Evolutionary conservation across 495 filamentous ascomycete species (phyloP), one percentile per base, ranked within the genome.

Genomic region (Baudoinia panamericana): DNA sequence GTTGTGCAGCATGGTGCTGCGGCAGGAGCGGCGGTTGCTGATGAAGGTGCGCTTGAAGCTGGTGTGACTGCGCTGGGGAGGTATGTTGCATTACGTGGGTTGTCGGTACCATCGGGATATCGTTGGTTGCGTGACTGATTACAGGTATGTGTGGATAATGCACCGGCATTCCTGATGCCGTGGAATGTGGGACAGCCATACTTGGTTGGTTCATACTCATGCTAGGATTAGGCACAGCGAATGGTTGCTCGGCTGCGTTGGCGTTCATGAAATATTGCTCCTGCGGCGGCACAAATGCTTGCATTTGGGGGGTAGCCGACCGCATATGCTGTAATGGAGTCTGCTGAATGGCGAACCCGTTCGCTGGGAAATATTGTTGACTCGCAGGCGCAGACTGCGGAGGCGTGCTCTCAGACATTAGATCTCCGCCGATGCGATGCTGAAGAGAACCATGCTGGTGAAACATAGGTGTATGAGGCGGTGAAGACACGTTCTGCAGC

Each of bases 321-420:
- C 16, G 41, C 22, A 27, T 41, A 16, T 24, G 10, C 29, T 24
- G 36, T 21, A 19, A 8, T 28, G 24, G 36, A 26, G 23, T n/a
- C 4, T 24, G 20, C 6, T 34, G 22, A 2, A 17, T 12, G 20
- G 20, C 13, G 24, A 41, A 38, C 2, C 28, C 17, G 27, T 46
- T 42, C 1, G 38, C 25, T 15, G 59, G 53, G 37, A 62, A 62
- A 30, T 48, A 45, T 38, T 58, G 55, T 31, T 63, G 60, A n/a
- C 46, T 50, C 13, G 60, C 59, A 8, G 60, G 60, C 12, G 60
- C 60, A 2, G 59, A 62, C 39, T 63, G 60, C 8, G 60, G 60
- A 13, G 60, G 59, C 6, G 60, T 63, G 31, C 60, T 53, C 39
- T 54, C 53, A 37, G 50, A 56, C 22, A 56, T 29, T 11, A 42